Evolutionary conservation across 192 early-diverging fungal genomes (phyloP).

Genomic region (Backusella sp.): DNA sequence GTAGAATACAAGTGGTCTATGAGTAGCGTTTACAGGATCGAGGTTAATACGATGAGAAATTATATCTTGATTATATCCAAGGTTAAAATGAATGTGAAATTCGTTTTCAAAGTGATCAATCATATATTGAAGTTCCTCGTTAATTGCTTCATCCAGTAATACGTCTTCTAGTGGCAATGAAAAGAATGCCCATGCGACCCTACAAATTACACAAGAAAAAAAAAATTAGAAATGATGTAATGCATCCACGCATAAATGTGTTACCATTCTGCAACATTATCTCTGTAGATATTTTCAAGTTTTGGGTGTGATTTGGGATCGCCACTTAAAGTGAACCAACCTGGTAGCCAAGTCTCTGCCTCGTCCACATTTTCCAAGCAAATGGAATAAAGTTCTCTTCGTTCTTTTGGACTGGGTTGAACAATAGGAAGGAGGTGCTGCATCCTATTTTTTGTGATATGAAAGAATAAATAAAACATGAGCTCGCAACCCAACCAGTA

Average conservation of each 20-base stretch:
- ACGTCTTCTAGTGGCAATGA: constrained; percentile 12
- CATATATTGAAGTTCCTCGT: constrained; percentile 20
- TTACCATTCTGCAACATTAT: constrained; percentile 37
- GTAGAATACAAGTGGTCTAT: constrained; percentile 30
- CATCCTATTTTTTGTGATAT: constrained; percentile 30
- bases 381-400: constrained; percentile 10
- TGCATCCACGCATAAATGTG: background rate
- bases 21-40: constrained; percentile 31
- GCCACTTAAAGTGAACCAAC: constrained; percentile 19
- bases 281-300: constrained; percentile 17
- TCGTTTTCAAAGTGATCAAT: constrained; percentile 16
- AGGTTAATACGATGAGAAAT: constrained; percentile 26
- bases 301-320: constrained; percentile 7
- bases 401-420: constrained; percentile 8
- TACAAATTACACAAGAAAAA: constrained; percentile 2
- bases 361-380: constrained; percentile 23
- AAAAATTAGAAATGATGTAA: background rate
- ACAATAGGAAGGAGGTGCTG: constrained; percentile 13
- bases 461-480: constrained; percentile 30
- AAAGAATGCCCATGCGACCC: constrained; percentile 36
- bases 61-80: constrained; percentile 25
- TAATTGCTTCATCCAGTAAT: background rate
- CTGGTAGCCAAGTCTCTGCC: constrained; percentile 14
- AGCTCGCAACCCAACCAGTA: constrained; percentile 33
- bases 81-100: constrained; percentile 14